Evolutionary conservation across 2,329 filamentous ascomycete genomes (phyloP).

Genomic region (Zarea fungicola): DNA sequence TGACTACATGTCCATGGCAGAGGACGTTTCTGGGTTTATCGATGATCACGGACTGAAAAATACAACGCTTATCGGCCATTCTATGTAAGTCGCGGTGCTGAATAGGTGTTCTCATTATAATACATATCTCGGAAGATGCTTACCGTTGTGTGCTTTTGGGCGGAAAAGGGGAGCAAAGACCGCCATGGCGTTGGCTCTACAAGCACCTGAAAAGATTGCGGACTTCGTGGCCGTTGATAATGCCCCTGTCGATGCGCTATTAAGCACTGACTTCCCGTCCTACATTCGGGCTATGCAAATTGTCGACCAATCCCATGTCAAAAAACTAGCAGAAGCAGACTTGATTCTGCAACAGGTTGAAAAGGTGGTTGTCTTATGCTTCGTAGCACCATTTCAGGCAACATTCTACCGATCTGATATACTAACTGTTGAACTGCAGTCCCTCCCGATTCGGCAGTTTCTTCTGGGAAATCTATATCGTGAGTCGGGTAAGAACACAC

Average conservation of each 20-base stretch:
- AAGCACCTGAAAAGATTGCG: conserved; percentile 59
- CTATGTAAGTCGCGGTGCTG: conserved; percentile 57
- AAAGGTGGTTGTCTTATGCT: too few relatives aligned
- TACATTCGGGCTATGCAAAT: conserved; percentile 83
- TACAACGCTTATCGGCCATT: conserved; percentile 82
- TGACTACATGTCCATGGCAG: conserved; percentile 76
- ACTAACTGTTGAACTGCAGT: conserved; percentile 31
- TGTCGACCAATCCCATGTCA: conserved; percentile 65
- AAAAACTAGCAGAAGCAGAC: conserved; percentile 72
- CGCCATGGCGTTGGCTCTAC: conserved; percentile 80
- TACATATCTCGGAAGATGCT: neutral
- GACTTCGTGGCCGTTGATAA: conserved; percentile 86
- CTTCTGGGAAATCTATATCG: conserved; percentile 79
- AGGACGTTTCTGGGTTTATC: conserved; percentile 78
- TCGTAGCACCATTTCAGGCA: too few relatives aligned
- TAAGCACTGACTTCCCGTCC: conserved; percentile 68
- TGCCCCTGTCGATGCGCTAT: conserved; percentile 73
- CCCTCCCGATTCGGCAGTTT: conserved; percentile 79
- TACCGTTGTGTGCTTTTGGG: neutral
- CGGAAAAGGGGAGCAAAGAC: conserved; percentile 74
- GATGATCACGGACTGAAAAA: conserved; percentile 61
- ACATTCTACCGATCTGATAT: too few relatives aligned
- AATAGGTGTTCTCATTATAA: too few relatives aligned
- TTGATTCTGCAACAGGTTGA: conserved; percentile 72
- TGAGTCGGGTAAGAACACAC: conserved; percentile 41